Evolutionary conservation across 2,329 filamentous ascomycete genomes (phyloP), one percentile per base, ranked within the genome.

Genomic region (Coniochaeta sp.): DNA sequence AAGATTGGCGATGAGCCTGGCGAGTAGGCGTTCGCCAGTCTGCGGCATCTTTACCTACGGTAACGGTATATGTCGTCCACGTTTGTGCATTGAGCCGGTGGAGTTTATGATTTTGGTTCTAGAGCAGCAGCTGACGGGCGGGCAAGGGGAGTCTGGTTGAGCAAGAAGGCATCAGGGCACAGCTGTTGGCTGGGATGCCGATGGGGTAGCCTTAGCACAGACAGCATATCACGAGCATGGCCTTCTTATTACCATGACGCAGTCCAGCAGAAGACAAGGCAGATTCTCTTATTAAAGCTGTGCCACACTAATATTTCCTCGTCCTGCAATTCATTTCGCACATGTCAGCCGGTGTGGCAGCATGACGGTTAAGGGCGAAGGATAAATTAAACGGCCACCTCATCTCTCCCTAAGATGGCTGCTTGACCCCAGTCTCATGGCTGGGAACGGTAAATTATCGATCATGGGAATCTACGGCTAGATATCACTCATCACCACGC

Each of bases 1-100:
- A 97, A 97, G 82, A 82, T 96, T 65, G 89, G 85, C 13, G 87
- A 95, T 60, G 86, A 89, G 65, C 68, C 73, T 26, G 82, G 83
- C 51, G 79, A 85, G 66, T 84, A 72, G 13, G 12, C 24, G 9
- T 42, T 6, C 12, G 24, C 27, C 6, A 6, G 18, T n/a, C 18
- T 38, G 32, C 32, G 48, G 45, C 24, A 46, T 46, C 18, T 48
- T 49, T n/a, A 8, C 7, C 13, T 42, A 14, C 18, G 38, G 18
- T 42, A 14, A 13, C 18, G 38, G 38, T 42, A 24, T 22, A 26
- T 31, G 45, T 47, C 45, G 24, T 47, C 45, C 18, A 30, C n/a
- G n/a, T n/a, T n/a, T 18, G 6, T 47, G 27, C 45, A 47, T 47
- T 47, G 27, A 47, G 27, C 45, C 26, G 45, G 45, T 20, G 45